A percentile compares a stretch with the other conserved stretches of the same genome.
phyloP scores from a whole-genome alignment of 371 early-diverging fungal genomes.

The Apophysomyces trapeziformis region DNA sequence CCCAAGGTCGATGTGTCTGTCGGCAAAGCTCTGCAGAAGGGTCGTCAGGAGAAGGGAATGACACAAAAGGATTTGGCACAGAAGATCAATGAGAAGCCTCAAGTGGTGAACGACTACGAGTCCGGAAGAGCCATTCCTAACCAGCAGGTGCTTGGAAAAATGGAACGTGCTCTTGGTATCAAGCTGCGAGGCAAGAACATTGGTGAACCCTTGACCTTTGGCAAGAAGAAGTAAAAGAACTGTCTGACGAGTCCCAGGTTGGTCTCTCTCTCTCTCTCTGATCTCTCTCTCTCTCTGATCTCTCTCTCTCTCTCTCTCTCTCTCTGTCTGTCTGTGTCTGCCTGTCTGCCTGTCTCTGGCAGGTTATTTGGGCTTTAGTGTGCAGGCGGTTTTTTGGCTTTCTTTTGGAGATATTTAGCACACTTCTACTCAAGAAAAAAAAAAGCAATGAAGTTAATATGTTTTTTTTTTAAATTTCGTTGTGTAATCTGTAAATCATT shows the following conservation, averaged over 20 bases:
- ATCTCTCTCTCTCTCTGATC: no score
- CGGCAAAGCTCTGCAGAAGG: slow-evolving; percentile 86
- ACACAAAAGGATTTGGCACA: slow-evolving; percentile 93
- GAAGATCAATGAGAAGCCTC: slow-evolving; percentile 83
- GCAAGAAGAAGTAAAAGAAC: slow-evolving; percentile 61
- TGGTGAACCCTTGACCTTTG: slow-evolving; percentile 72
- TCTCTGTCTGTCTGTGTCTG: no score
- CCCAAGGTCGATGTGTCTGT: slow-evolving; percentile 77
- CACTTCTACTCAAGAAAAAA: neutral
- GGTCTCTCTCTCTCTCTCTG: no score
- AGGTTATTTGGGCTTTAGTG: neutral
- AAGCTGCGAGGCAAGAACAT: slow-evolving; percentile 92
- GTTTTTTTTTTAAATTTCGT: neutral
- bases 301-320: no score
- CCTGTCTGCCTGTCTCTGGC: neutral
- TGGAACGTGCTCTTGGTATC: slow-evolving; percentile 90
- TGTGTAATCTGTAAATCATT: slow-evolving; percentile 10
- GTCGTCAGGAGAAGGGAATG: slow-evolving; percentile 73
- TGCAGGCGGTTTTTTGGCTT: neutral
- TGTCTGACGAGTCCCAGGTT: no score
- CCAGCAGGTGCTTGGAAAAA: slow-evolving; percentile 89
- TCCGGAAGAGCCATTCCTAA: slow-evolving; percentile 88
- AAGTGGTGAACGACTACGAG: slow-evolving; percentile 89
- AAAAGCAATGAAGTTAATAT: neutral
- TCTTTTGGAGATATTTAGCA: neutral